Conservation (phyloP, 257 asterid species). For the Solanum virginianum region DNA sequence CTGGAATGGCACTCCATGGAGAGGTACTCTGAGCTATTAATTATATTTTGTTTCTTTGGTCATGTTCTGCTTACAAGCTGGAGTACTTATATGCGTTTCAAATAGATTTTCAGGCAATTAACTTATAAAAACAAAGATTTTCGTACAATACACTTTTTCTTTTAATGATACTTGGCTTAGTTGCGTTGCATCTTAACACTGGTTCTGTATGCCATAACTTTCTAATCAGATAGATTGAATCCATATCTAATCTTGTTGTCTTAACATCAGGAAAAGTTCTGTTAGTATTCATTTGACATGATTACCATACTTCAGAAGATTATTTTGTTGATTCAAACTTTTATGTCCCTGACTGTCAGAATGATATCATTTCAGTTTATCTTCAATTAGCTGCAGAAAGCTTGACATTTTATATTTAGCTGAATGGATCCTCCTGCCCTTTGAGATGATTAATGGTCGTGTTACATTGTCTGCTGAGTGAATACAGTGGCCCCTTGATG, state of each 20-base stretch:
- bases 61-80: not conserved
- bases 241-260: not conserved
- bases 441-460: not conserved
- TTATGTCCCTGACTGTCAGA: not conserved
- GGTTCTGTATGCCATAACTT: not conserved
- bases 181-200: not conserved
- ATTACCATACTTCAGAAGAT: not conserved
- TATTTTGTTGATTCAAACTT: not conserved
- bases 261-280: not conserved
- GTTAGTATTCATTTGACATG: not conserved
- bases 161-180: not conserved
- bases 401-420: not conserved
- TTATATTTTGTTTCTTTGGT: not conserved
- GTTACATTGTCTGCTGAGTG: not conserved
- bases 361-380: not conserved
- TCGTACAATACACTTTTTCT: not conserved
- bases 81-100: not conserved
- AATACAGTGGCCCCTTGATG: not conserved
- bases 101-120: not conserved
- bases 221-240: not conserved
- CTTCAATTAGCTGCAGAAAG: not conserved
- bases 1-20: constrained; percentile 43
- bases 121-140: not conserved
- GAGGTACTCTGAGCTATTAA: constrained; percentile 32
- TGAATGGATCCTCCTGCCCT: not conserved